Percentiles rank a stretch among this genome's conserved stretches.
Evolutionary conservation across 441 rosid genomes (phyloP).

Genomic region (Adansonia rubrostipa): DNA sequence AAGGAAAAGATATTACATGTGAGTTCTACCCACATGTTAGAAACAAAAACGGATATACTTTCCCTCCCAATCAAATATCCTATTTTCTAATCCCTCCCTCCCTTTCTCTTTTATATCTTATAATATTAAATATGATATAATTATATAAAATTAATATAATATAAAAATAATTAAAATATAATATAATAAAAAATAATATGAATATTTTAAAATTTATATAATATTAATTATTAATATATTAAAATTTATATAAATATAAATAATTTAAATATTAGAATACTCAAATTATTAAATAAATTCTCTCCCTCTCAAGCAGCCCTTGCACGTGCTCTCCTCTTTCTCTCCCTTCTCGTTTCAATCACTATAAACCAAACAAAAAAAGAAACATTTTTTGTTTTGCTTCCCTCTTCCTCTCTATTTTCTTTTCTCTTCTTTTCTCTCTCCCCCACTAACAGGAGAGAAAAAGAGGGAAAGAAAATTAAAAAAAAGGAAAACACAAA

Average conservation of each 20-base stretch:
- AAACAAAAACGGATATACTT: neutral
- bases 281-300: too few relatives aligned
- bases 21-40: too few relatives aligned
- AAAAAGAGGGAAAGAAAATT: neutral
- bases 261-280: too few relatives aligned
- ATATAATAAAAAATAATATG: too few relatives aligned
- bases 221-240: too few relatives aligned
- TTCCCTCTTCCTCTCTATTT: neutral
- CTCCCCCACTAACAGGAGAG: neutral
- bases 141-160: too few relatives aligned
- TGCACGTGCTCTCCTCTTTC: conserved; percentile 25
- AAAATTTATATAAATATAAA: too few relatives aligned
- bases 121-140: too few relatives aligned
- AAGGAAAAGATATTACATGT: too few relatives aligned
- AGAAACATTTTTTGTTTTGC: conserved; percentile 5
- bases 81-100: neutral
- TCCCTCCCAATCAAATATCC: neutral
- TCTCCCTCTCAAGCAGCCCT: conserved; percentile 15
- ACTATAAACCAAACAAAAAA: neutral
- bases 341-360: conserved; percentile 2
- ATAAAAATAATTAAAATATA: too few relatives aligned
- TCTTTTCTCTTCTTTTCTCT: neutral
- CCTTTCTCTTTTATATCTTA: too few relatives aligned
- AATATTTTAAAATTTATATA: too few relatives aligned
- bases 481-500: neutral